Evolutionary conservation across 495 filamentous ascomycete species (phyloP), one percentile per base, ranked within the genome.

Genomic region (Saxophila tyrrhenica): DNA sequence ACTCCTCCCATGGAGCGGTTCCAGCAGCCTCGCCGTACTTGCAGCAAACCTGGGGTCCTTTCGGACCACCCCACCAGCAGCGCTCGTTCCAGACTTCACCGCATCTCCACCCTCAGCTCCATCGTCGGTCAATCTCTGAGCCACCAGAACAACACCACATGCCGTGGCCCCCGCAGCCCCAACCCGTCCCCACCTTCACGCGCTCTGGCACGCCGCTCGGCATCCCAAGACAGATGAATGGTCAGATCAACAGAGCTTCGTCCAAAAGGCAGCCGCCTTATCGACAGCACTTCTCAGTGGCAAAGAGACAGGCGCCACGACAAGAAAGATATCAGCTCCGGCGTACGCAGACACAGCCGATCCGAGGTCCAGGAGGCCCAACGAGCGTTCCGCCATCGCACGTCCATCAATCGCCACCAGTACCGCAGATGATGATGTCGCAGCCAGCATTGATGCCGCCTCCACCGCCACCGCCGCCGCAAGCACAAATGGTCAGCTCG

Each of bases 101-200:
- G 19, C 49, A 8, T 22, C 29, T 44, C 49, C 48, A 45, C 39
- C 43, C 52, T 25, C 7, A 35, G 16, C 25, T 41, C 50, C 44
- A 48, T 25, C 50, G 38, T 2, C 59, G 59, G 38, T 62, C 59
- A 19, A 25, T 54, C 38, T 62, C 55, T 46, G 54, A 62, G 24
- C 59, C 59, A 23, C 43, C 51, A 15, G 7, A 49, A 3, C 50
- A 53, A 15, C 9, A n/a, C 19, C 45, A 48, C 45, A n/a, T n/a
- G n/a, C 13, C 25, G 20, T 48, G 8, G 13, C 53, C 51, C 5
- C 52, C 41, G 21, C 29, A 54, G 39, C 38, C n/a, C 7, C 29
- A 55, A 35, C 29, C 29, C 5, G 13, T 35, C 42, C 29, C 22
- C 29, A 25, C 13, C 16, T 44, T 44, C 44, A 25, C 52, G 41